These are phyloP conservation scores for Sugiyamaella grinbergsii DNA, from an alignment of 1,139 yeast species.

Conservation along the genomic window DNA sequence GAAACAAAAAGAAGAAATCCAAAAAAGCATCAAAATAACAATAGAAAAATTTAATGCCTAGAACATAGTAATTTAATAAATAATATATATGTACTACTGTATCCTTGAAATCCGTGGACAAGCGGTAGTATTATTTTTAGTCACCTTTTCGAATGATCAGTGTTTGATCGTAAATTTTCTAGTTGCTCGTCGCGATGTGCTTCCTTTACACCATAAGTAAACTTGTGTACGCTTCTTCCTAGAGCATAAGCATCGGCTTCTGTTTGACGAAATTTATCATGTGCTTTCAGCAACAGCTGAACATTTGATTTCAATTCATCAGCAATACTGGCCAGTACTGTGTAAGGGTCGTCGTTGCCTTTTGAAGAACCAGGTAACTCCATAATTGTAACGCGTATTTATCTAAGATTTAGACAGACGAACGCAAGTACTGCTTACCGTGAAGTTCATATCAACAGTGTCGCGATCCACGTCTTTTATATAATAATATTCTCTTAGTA, in stretches of 20 bases:
- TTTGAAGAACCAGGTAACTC: too few species aligned
- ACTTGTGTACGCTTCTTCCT: conserved; percentile 16
- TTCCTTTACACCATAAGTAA: conserved; percentile 12
- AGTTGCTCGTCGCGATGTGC: conserved; percentile 16
- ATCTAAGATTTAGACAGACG: too few species aligned
- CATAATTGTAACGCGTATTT: too few species aligned
- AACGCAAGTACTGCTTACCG: too few species aligned
- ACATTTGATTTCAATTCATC: conserved; percentile 11
- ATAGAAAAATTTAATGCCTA: conserved; percentile 5
- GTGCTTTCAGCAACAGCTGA: conserved; percentile 8
- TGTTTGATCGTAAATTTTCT: not conserved
- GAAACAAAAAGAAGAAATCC: conserved; percentile 7
- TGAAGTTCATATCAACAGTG: too few species aligned
- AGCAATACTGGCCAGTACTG: conserved; percentile 18
- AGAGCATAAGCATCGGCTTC: conserved; percentile 15
- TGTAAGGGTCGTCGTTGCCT: conserved; percentile 17
- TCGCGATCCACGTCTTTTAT: too few species aligned
- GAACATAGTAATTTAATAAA: conserved; percentile 1
- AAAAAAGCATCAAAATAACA: conserved; percentile 12
- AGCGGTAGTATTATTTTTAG: not conserved
- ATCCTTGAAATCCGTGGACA: not conserved
- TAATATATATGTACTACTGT: not conserved
- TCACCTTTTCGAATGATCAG: not conserved
- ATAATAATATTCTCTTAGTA: too few species aligned
- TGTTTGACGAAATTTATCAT: conserved; percentile 16